Conservation (phyloP, 2,329 filamentous ascomycete genomes). For the Ophiobolus disseminans region DNA sequence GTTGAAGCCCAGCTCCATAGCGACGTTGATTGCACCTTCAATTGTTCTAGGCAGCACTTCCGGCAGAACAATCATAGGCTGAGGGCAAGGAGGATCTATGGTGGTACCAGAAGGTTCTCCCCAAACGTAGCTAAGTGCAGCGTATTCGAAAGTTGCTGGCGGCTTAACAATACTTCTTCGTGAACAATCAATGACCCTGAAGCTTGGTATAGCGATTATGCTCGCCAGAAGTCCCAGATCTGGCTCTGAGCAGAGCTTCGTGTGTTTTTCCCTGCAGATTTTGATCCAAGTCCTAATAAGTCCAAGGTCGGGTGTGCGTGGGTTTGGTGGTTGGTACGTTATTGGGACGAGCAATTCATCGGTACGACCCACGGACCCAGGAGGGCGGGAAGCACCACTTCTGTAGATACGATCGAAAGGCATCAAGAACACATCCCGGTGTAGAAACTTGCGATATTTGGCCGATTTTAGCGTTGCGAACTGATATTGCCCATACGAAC, state of each 20-base stretch:
- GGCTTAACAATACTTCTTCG: neutral
- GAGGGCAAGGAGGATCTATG: no score
- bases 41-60: conserved; percentile 1
- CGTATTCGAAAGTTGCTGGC: neutral
- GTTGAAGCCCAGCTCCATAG: conserved; percentile 1
- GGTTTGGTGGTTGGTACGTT: neutral
- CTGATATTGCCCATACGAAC: neutral
- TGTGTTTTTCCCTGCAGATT: neutral
- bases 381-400: no score
- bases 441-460: no score
- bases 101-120: neutral
- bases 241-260: neutral
- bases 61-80: no score
- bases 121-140: conserved; percentile 8
- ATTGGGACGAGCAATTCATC: neutral
- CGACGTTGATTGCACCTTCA: neutral
- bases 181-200: neutral
- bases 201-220: neutral
- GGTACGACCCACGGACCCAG: no score
- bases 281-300: neutral
- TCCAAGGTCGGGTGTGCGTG: neutral
- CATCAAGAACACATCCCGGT: no score
- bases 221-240: neutral
- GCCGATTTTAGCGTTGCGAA: no score
- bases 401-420: no score